A percentile compares a stretch with the other conserved stretches of the same genome.
phyloP scores from a whole-genome alignment of 2,329 filamentous ascomycete genomes.

The Epichloe gansuensis region DNA sequence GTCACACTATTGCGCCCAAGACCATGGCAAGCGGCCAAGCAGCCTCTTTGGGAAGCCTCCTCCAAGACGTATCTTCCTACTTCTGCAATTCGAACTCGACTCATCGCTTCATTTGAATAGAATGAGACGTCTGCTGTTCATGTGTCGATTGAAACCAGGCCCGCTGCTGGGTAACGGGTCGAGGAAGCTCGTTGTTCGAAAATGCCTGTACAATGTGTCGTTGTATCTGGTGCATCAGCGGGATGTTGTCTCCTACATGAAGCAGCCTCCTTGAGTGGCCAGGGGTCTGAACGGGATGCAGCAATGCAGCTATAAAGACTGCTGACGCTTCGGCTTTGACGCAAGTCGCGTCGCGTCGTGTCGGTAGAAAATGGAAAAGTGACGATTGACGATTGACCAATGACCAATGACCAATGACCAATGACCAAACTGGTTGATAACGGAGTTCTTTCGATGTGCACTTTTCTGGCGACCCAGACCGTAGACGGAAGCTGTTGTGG shows the following conservation, averaged over 20 bases:
- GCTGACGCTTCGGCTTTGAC: not conserved
- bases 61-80: conserved; percentile 3
- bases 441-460: not conserved
- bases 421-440: not conserved
- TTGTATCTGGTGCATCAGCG: not conserved
- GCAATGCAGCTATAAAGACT: not conserved
- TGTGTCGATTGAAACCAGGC: not conserved
- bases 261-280: not conserved
- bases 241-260: not conserved
- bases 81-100: conserved; percentile 2
- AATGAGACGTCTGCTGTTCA: not conserved
- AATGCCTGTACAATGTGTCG: not conserved
- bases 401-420: not conserved
- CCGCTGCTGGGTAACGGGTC: not conserved
- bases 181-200: not conserved
- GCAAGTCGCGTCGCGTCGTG: not conserved
- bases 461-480: not conserved
- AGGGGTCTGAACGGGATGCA: not conserved
- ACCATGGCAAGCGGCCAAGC: not conserved
- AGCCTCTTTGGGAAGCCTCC: conserved; percentile 3
- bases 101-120: not conserved
- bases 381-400: not conserved
- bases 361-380: not conserved
- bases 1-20: not conserved
- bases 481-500: not conserved